These are phyloP conservation scores for Talaromyces proteolyticus DNA, from an alignment of 495 filamentous ascomycete species.

Conservation along the genomic window DNA sequence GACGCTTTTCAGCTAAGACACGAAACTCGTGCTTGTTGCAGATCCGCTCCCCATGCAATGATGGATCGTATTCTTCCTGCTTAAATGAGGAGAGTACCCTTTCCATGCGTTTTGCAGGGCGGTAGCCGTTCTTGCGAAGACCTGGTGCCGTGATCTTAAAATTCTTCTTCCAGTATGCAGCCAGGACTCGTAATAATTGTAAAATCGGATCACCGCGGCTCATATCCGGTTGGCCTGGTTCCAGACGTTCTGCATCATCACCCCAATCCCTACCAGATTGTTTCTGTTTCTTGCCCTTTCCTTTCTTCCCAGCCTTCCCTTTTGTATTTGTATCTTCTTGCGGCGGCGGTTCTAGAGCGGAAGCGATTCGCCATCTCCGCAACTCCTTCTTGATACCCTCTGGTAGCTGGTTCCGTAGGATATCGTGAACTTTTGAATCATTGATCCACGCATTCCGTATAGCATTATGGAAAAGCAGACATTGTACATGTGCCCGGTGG, in stretches of 20 bases:
- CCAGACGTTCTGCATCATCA: slow-evolving; percentile 58
- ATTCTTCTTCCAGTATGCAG: slow-evolving; percentile 81
- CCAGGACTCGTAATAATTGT: slow-evolving; percentile 65
- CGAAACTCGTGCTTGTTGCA: slow-evolving; percentile 59
- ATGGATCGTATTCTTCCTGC: slow-evolving; percentile 53
- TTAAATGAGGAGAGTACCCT: slow-evolving; percentile 56
- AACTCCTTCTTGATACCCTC: slow-evolving; percentile 63
- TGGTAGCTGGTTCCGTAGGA: slow-evolving; percentile 65
- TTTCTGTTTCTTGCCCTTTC: slow-evolving; percentile 34
- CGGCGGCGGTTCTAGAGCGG: slow-evolving; percentile 48
- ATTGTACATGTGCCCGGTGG: slow-evolving; percentile 86
- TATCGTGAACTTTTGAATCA: slow-evolving; percentile 71
- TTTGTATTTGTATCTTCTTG: slow-evolving; percentile 24
- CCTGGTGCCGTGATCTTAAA: slow-evolving; percentile 75
- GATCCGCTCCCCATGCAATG: slow-evolving; percentile 70
- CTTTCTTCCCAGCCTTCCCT: slow-evolving; percentile 35
- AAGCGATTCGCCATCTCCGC: slow-evolving; percentile 64
- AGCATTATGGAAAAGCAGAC: slow-evolving; percentile 82
- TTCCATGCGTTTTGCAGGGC: slow-evolving; percentile 60
- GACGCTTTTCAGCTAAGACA: slow-evolving; percentile 59
- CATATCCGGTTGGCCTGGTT: slow-evolving; percentile 64
- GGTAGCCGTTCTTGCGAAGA: slow-evolving; percentile 86
- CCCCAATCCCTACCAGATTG: slow-evolving; percentile 68
- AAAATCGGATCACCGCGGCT: slow-evolving; percentile 80
- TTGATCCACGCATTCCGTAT: slow-evolving; percentile 83